These are phyloP conservation scores for Metarhizium robertsii DNA, from an alignment of 2,329 filamentous ascomycete species.

Conservation along the genomic window DNA sequence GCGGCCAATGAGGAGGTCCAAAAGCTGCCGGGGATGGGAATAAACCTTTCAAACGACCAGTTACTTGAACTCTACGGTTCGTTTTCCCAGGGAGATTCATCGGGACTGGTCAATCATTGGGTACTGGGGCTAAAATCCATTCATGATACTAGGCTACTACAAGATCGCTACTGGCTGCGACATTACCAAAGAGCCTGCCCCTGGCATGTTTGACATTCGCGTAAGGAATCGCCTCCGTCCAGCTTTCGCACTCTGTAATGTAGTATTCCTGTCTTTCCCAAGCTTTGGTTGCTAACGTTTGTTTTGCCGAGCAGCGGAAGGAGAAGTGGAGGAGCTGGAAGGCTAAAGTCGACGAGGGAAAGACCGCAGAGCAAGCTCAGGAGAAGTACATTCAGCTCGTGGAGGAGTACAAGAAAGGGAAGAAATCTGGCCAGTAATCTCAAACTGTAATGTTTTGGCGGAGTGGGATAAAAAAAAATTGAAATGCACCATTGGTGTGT, in stretches of 20 bases:
- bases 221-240: conserved; percentile 24
- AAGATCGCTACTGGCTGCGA: conserved; percentile 51
- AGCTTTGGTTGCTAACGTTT: too few species aligned
- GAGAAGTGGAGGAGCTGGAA: conserved; percentile 30
- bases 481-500: too few species aligned
- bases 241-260: neutral
- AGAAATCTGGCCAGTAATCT: too few species aligned
- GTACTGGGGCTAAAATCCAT: too few species aligned
- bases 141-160: conserved; percentile 39
- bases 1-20: neutral
- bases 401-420: conserved; percentile 51
- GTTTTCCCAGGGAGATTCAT: neutral
- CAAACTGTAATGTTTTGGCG: neutral
- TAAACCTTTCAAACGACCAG: neutral
- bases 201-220: conserved; percentile 64
- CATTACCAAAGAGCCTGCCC: conserved; percentile 43
- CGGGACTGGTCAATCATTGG: too few species aligned
- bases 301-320: conserved; percentile 65
- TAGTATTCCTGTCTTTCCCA: too few species aligned
- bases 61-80: neutral
- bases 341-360: conserved; percentile 52
- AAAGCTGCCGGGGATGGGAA: neutral
- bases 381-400: conserved; percentile 65
- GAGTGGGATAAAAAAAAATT: neutral
- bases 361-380: conserved; percentile 59